A percentile compares a stretch with the other conserved stretches of the same genome.
phyloP scores from a whole-genome alignment of 805 yeast genomes.

The Zygoascus flipseniorum region DNA sequence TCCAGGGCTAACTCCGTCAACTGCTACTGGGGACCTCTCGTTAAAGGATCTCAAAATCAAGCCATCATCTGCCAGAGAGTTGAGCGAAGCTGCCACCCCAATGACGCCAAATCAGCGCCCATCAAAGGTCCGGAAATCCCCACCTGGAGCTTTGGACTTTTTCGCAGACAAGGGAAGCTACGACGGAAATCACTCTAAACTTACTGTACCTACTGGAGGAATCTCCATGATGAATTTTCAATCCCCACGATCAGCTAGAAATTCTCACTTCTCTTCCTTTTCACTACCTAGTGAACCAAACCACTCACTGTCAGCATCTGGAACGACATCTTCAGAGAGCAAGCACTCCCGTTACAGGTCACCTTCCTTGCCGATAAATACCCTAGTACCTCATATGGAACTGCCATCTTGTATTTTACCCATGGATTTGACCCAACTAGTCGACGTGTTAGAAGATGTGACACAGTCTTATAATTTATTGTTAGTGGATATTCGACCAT shows the following conservation, averaged over 20 bases:
- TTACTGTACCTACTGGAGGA: not conserved
- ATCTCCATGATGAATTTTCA: not conserved
- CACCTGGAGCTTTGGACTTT: not conserved
- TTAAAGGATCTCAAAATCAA: not conserved
- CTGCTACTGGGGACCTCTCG: not conserved
- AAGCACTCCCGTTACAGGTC: constrained; percentile 7
- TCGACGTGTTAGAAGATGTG: not conserved
- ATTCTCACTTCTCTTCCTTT: not conserved
- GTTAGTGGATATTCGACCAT: constrained; percentile 75
- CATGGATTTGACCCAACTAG: constrained; percentile 1
- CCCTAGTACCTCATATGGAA: constrained; percentile 3
- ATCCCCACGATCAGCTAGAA: not conserved
- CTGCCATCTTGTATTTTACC: constrained; percentile 5
- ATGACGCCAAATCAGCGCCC: not conserved
- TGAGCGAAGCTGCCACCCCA: not conserved
- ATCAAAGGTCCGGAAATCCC: not conserved
- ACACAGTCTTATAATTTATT: constrained; percentile 27
- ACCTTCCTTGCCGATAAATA: constrained; percentile 13
- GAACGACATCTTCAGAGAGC: not conserved
- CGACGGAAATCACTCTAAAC: not conserved
- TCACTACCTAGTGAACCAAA: not conserved
- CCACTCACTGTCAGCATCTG: not conserved
- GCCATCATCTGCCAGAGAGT: not conserved
- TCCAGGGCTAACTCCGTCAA: not conserved
- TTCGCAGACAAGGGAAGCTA: not conserved